Evolutionary conservation across 148 eudicot species (phyloP).

Genomic region (Persicaria tinctoria): DNA sequence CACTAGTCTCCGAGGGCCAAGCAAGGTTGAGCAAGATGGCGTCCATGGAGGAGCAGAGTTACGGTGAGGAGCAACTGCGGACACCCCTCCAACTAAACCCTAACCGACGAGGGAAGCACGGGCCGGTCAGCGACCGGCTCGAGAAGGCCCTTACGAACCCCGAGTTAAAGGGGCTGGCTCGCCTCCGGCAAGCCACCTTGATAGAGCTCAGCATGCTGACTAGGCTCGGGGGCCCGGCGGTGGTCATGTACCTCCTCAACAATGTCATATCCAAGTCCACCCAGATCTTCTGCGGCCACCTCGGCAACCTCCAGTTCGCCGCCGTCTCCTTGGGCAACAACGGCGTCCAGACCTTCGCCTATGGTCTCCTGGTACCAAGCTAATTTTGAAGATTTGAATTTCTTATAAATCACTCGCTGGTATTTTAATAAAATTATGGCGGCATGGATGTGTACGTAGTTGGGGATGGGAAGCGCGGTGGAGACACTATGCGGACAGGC

Average conservation of each 20-base stretch:
- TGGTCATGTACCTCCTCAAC: slow-evolving; percentile 45
- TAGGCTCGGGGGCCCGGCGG: slow-evolving; percentile 42
- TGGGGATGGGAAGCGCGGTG: slow-evolving; percentile 65
- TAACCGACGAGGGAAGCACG: neutral
- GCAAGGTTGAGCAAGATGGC: no score
- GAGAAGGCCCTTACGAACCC: slow-evolving; percentile 27
- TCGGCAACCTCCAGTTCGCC: slow-evolving; percentile 53
- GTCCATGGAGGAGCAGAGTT: no score
- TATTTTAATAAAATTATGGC: neutral
- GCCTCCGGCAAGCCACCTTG: slow-evolving; percentile 24
- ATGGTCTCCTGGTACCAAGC: slow-evolving; percentile 45
- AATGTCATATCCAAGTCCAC: slow-evolving; percentile 42
- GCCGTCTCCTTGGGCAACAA: slow-evolving; percentile 50
- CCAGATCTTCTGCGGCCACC: slow-evolving; percentile 54
- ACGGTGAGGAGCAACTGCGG: no score
- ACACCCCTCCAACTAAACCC: no score
- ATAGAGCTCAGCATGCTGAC: slow-evolving; percentile 28
- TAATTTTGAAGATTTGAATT: neutral
- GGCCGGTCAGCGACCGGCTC: slow-evolving; percentile 17
- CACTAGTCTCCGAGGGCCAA: no score
- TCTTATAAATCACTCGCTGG: neutral
- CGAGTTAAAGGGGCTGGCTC: slow-evolving; percentile 9
- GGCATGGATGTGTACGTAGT: slow-evolving; percentile 20
- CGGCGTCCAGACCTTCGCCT: slow-evolving; percentile 49
- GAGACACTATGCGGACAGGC: slow-evolving; percentile 63